A percentile compares a stretch with the other conserved stretches of the same genome.
Conservation (phyloP, 2,329 filamentous ascomycete genomes). For the Neocatenulostroma microsporum region DNA sequence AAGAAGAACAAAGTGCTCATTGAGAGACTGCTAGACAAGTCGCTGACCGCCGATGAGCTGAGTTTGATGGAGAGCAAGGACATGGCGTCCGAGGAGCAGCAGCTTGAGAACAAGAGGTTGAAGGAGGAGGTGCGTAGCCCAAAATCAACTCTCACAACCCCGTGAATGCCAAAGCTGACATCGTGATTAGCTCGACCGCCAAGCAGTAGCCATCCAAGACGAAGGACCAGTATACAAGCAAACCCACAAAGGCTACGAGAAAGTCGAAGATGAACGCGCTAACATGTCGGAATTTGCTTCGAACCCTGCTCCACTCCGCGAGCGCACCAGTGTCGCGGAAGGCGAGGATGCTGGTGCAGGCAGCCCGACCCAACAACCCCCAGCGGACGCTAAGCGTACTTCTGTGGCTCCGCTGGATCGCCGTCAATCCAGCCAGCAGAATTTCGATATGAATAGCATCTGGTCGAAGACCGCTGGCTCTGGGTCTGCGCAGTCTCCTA, state of each 20-base stretch:
- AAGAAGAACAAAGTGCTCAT: slow-evolving; percentile 79
- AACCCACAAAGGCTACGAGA: slow-evolving; percentile 91
- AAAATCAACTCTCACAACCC: too few relatives aligned
- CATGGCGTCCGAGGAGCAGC: slow-evolving; percentile 84
- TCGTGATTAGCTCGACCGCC: too few relatives aligned
- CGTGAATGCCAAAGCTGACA: too few relatives aligned
- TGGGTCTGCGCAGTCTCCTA: slow-evolving; percentile 58
- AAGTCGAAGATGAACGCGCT: slow-evolving; percentile 65
- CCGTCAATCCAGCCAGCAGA: slow-evolving; percentile 31
- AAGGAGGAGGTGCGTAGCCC: slow-evolving; percentile 64
- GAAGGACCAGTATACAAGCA: slow-evolving; percentile 71
- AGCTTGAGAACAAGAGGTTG: slow-evolving; percentile 67
- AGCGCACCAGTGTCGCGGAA: slow-evolving; percentile 32
- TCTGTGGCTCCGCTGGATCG: slow-evolving; percentile 7
- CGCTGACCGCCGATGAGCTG: slow-evolving; percentile 64
- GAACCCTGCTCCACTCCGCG: slow-evolving; percentile 39
- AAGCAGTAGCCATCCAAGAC: slow-evolving; percentile 69
- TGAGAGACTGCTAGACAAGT: slow-evolving; percentile 63
- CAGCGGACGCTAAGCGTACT: slow-evolving; percentile 11
- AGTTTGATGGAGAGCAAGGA: slow-evolving; percentile 85
- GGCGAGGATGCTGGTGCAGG: too few relatives aligned
- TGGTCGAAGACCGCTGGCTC: slow-evolving; percentile 61
- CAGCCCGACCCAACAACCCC: slow-evolving; percentile 22
- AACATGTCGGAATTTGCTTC: slow-evolving; percentile 39
- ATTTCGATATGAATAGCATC: slow-evolving; percentile 77